Base-by-base conservation (phyloP, 176 grass and related monocot species). In the Oryza glumipatula region DNA sequence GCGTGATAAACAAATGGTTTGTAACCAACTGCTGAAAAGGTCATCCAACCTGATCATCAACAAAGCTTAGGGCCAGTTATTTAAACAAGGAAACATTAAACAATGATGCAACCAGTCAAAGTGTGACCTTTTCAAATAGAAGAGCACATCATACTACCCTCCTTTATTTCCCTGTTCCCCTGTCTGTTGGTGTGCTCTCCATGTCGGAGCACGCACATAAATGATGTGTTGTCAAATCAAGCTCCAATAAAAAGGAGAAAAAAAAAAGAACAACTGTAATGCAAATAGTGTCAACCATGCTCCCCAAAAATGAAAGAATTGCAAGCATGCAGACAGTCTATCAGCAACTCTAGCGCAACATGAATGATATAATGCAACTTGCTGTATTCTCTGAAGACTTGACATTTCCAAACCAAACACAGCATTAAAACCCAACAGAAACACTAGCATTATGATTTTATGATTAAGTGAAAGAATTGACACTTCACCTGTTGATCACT, bases 151-250 rank as follows among this genome's bases (percentile, higher is more conserved):
- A 80, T 81, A 67, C 41, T 84, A n/a, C 5, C 19, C 49, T 43
- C 14, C 10, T 54, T 76, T 44, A 56, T 33, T 82, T 86, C 46
- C 73, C 44, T 80, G 76, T 28, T n/a, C 85, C 2, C 60, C 22
- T 90, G 83, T 82, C 58, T 77, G 83, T 32, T 82, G 83, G 88
- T 82, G 88, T 60, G 70, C 52, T 47, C 88, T 13, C 78, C 83
- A 21, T 82, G 54, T 56, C 33, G 83, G 72, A 23, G 77, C 72
- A 56, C 9, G 12, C 3, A 4, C 65, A 63, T 26, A 63, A 66
- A 64, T 70, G 26, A 46, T 38, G 88, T 77, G 47, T 70, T 67
- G 79, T 86, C 88, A 90, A 78, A 82, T 90, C 83, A 65, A 6
- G 11, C 9, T 67, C 78, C 73, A 51, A 54, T 38, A 39, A 13